Percentiles rank a stretch among this genome's conserved stretches.
Conservation (phyloP, 2,329 filamentous ascomycete genomes). For the Aspergillus sp. region DNA sequence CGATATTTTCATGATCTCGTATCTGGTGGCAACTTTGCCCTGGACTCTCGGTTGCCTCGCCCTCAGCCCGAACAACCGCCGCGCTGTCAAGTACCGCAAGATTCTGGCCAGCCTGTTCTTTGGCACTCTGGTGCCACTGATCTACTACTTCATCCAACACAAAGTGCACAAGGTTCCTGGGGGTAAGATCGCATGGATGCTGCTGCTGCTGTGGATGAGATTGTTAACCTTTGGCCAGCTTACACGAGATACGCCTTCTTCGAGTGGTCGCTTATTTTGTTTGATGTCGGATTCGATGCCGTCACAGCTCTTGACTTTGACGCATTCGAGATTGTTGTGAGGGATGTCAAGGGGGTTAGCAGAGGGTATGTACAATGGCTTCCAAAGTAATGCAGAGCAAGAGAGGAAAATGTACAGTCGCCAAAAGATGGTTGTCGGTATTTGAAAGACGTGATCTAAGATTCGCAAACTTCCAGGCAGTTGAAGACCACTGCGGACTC, state of each 20-base stretch:
- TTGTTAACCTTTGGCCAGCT: slow-evolving; percentile 55
- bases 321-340: slow-evolving; percentile 82
- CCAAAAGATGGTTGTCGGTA: slow-evolving; percentile 41
- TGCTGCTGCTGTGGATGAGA: not conserved
- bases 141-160: slow-evolving; percentile 98
- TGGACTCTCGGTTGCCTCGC: slow-evolving; percentile 92
- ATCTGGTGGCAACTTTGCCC: slow-evolving; percentile 87
- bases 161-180: slow-evolving; percentile 93
- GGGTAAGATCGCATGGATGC: slow-evolving; percentile 60
- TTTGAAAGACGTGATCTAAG: slow-evolving; percentile 40
- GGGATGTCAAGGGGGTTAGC: slow-evolving; percentile 84
- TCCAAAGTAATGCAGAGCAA: slow-evolving; percentile 68
- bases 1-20: slow-evolving; percentile 99
- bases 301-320: slow-evolving; percentile 91
- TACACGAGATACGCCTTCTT: slow-evolving; percentile 98
- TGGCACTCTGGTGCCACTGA: slow-evolving; percentile 80
- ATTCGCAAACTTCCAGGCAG: slow-evolving; percentile 46
- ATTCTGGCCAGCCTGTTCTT: slow-evolving; percentile 83
- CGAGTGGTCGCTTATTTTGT: slow-evolving; percentile 91
- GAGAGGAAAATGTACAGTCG: slow-evolving; percentile 53
- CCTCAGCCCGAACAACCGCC: slow-evolving; percentile 80
- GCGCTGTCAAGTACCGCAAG: slow-evolving; percentile 85
- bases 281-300: slow-evolving; percentile 95
- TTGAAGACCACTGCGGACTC: slow-evolving; percentile 49
- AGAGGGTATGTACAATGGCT: slow-evolving; percentile 99